A percentile compares a stretch with the other conserved stretches of the same genome.
Evolutionary conservation across 768 basidiomycete genomes (phyloP).

Genomic region (Neoboletus subvelutipes): DNA sequence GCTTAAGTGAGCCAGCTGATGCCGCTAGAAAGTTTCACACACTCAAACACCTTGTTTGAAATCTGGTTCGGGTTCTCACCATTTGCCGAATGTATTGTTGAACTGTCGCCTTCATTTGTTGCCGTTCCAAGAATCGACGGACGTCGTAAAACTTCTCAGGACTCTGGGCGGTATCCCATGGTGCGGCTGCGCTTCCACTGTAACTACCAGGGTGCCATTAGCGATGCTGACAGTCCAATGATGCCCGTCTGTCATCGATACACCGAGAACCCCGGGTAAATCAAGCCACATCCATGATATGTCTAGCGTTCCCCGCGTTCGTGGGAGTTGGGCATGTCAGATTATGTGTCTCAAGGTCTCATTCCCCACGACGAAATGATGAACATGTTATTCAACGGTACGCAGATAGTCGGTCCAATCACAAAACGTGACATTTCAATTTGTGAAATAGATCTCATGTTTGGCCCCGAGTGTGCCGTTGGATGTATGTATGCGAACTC

Average conservation of each 20-base stretch:
- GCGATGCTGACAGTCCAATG: background rate
- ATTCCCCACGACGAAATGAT: background rate
- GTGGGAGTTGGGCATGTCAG: background rate
- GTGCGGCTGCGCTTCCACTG: background rate
- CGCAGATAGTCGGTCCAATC: background rate
- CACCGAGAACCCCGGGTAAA: background rate
- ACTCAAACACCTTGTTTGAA: background rate
- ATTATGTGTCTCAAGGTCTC: background rate
- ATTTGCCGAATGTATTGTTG: background rate
- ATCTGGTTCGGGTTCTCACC: background rate
- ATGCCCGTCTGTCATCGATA: background rate
- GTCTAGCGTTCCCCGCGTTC: background rate
- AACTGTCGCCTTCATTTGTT: background rate
- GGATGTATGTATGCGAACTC: background rate
- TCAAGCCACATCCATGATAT: background rate
- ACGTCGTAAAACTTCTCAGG: too few relatives aligned
- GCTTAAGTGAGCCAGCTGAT: background rate
- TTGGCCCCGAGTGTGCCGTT: background rate
- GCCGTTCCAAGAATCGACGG: background rate
- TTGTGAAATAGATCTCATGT: constrained; percentile 7
- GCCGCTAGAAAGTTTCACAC: background rate
- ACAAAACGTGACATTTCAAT: background rate
- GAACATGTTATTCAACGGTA: background rate
- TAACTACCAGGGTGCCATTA: background rate
- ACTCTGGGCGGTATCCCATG: too few relatives aligned